Base-by-base conservation (phyloP, 352 stramenopile genomes). In the Elongisporangium undulatum region DNA sequence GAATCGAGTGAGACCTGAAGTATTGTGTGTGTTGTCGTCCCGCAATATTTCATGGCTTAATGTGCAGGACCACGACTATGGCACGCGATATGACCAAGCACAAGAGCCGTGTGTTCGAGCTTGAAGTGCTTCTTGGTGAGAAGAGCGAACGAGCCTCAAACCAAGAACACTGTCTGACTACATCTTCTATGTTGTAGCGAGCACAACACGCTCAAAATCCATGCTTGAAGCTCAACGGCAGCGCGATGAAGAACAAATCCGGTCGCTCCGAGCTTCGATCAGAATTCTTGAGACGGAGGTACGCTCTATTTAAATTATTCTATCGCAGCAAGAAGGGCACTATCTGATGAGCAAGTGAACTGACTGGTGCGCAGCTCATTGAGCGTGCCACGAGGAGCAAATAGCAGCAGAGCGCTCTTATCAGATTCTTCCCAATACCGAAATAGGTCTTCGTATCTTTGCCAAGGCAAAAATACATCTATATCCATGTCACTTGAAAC, bases 231-330 rank as follows among this genome's bases (percentile, higher is more conserved):
- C 48, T 0, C 63, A 68, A 10, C 58, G 52, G 1, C 34, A 65
- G 5, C 55, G 51, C 13, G 61, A 73, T 55, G 59, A 72, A 16
- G 55, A 68, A 22, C 64, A 66, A 45, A 63, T 78, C 50, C 65
- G 68, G 38, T 63, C 70, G 2, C 54, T 73, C 7, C 67, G 70
- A 13, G 52, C 53, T 17, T 70, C 67, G 13, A 55, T 75, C 23
- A 49, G 67, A 51, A 58, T 56, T 15, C 55, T 78, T 23, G 58
- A 78, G 48, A 62, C 56, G 24, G 59, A 71, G 59, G 60, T 72
- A 53, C 34, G 34, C 34, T 45, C 9, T 38, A 22, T 48, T 55
- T 16, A 20, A 26, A 26, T 21, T 1, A 8, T 15, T 23, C 39
- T 13, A 7, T 16, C 9, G 21, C 53, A 26, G 22, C 8, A 17